Evolutionary conservation across 2,329 filamentous ascomycete genomes (phyloP).

Genomic region (Verticillium nubilum): DNA sequence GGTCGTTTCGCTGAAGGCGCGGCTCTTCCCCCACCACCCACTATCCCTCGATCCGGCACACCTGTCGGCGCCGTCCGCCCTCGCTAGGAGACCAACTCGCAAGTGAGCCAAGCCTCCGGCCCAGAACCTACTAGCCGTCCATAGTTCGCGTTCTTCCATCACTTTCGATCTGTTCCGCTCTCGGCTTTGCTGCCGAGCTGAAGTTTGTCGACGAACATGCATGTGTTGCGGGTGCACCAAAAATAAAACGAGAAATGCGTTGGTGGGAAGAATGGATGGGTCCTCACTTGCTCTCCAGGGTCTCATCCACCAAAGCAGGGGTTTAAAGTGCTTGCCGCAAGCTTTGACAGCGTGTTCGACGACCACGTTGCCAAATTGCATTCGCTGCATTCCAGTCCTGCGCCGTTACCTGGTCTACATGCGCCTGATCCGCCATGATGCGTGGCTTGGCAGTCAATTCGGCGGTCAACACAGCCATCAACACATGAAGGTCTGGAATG

Average conservation of each 20-base stretch:
- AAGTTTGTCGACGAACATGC: background rate
- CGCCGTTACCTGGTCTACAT: background rate
- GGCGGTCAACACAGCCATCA: background rate
- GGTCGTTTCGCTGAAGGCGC: background rate
- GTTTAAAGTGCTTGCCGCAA: constrained; percentile 2
- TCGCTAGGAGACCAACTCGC: background rate
- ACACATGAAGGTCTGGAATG: background rate
- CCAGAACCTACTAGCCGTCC: background rate
- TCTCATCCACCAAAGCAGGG: background rate
- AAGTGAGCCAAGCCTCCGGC: background rate
- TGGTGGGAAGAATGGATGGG: background rate
- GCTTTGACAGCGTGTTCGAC: background rate
- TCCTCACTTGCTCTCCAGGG: background rate
- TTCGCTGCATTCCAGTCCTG: background rate
- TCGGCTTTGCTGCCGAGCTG: background rate
- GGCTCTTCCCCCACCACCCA: background rate
- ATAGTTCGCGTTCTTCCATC: background rate
- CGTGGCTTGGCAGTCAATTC: background rate
- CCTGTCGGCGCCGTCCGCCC: background rate
- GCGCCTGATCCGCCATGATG: background rate
- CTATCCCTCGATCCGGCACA: background rate
- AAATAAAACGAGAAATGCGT: background rate
- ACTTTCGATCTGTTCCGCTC: background rate
- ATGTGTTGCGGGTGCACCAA: background rate
- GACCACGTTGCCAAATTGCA: background rate